A percentile compares a stretch with the other conserved stretches of the same genome.
phyloP scores from a whole-genome alignment of 176 grass and related monocot species.

The Cenchrus americanus region DNA sequence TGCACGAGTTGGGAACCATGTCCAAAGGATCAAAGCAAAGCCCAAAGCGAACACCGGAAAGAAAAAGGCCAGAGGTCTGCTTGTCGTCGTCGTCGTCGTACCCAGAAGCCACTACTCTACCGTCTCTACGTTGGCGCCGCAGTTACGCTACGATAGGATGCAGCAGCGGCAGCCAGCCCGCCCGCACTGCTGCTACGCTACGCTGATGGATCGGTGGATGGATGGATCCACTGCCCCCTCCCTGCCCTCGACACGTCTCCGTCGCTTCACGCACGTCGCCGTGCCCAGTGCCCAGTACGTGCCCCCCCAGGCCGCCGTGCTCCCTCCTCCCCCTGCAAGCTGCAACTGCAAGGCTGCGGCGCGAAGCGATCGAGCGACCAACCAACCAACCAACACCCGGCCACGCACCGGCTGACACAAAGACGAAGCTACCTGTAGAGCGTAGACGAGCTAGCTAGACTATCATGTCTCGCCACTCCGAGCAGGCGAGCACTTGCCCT shows the following conservation, averaged over 20 bases:
- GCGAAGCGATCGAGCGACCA: background rate
- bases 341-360: background rate
- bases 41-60: too few relatives aligned
- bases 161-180: background rate
- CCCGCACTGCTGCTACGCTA: background rate
- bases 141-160: background rate
- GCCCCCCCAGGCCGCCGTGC: background rate
- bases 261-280: slow-evolving; percentile 34
- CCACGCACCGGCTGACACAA: slow-evolving; percentile 29
- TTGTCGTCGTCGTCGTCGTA: background rate
- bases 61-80: too few relatives aligned
- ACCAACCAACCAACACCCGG: background rate
- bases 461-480: slow-evolving; percentile 21
- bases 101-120: background rate
- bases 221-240: slow-evolving; percentile 7
- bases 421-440: background rate
- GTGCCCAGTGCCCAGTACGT: background rate
- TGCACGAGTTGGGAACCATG: too few relatives aligned
- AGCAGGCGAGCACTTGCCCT: background rate
- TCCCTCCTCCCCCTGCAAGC: slow-evolving; percentile 23
- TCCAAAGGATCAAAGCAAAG: too few relatives aligned
- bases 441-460: slow-evolving; percentile 29
- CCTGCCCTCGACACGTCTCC: slow-evolving; percentile 43
- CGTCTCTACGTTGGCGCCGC: background rate
- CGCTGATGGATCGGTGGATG: background rate